Conservation (phyloP, 371 early-diverging fungal species). For the Dinochytrium kinnereticum region DNA sequence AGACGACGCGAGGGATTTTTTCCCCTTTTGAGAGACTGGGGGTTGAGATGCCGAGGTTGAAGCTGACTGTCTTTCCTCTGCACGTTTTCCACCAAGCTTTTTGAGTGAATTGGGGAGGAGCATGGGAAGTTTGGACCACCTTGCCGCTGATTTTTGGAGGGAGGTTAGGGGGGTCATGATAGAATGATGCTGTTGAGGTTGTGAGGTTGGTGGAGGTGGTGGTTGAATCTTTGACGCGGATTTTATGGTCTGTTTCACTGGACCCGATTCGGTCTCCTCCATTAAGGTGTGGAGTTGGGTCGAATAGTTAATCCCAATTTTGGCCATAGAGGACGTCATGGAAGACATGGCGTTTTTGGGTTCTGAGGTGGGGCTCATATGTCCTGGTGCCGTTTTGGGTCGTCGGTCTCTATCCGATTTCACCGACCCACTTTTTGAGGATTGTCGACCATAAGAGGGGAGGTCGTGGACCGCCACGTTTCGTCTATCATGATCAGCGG, state of each 20-base stretch:
- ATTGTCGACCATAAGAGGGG: neutral
- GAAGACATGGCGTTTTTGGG: neutral
- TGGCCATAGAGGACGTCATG: conserved; percentile 2
- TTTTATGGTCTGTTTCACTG: neutral
- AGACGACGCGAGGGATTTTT: neutral
- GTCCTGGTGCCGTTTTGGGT: conserved; percentile 8
- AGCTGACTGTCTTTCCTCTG: neutral
- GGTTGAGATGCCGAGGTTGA: neutral
- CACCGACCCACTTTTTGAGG: neutral
- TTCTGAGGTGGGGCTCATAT: neutral
- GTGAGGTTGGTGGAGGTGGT: neutral
- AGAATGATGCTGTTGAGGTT: conserved; percentile 8
- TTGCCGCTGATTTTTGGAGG: conserved; percentile 5
- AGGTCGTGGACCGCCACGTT: neutral
- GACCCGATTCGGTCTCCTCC: neutral
- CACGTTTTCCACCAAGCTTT: conserved; percentile 12
- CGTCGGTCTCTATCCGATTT: neutral
- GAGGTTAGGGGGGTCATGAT: neutral
- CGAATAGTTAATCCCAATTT: neutral
- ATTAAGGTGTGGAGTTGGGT: neutral
- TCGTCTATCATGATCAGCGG: neutral
- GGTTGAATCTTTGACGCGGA: neutral
- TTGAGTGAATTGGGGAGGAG: conserved; percentile 13
- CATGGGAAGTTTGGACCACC: conserved; percentile 15
- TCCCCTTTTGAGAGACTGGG: neutral